These are phyloP conservation scores for Apiotrichum gracile DNA, from an alignment of 1,284 basidiomycete species.

Conservation along the genomic window DNA sequence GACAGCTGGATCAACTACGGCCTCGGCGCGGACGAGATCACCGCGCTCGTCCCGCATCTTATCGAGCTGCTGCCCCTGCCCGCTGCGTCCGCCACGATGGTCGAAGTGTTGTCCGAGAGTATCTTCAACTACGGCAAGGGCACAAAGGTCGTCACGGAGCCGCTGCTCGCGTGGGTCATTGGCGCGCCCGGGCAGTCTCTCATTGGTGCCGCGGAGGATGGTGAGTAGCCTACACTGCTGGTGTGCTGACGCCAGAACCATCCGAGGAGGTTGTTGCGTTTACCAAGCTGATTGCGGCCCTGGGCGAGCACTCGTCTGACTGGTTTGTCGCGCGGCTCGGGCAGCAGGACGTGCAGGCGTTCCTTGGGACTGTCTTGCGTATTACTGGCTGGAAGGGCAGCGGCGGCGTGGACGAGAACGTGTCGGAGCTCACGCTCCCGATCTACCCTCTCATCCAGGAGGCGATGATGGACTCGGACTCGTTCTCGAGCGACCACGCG, in stretches of 20 bases:
- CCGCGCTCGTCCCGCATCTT: conserved; percentile 43
- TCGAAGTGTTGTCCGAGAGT: conserved; percentile 69
- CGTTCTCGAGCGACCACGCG: conserved; percentile 51
- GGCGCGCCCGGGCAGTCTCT: conserved; percentile 46
- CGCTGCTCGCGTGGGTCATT: conserved; percentile 67
- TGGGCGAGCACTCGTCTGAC: conserved; percentile 77
- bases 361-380: conserved; percentile 63
- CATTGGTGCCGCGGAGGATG: conserved; percentile 22
- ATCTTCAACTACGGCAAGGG: conserved; percentile 66
- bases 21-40: conserved; percentile 60
- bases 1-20: conserved; percentile 69
- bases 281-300: conserved; percentile 68
- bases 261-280: conserved; percentile 51
- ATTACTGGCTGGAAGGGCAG: conserved; percentile 69
- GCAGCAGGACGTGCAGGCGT: conserved; percentile 60
- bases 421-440: conserved; percentile 73
- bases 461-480: conserved; percentile 67
- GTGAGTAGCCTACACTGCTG: conserved; percentile 8
- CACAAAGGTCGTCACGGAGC: conserved; percentile 67
- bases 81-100: conserved; percentile 63
- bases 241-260: conserved; percentile 22
- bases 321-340: conserved; percentile 67
- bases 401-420: conserved; percentile 72
- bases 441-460: conserved; percentile 89
- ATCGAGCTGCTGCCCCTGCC: conserved; percentile 56